phyloP scores from a whole-genome alignment of 306 rosid species.

The Inga leiocalycina region DNA sequence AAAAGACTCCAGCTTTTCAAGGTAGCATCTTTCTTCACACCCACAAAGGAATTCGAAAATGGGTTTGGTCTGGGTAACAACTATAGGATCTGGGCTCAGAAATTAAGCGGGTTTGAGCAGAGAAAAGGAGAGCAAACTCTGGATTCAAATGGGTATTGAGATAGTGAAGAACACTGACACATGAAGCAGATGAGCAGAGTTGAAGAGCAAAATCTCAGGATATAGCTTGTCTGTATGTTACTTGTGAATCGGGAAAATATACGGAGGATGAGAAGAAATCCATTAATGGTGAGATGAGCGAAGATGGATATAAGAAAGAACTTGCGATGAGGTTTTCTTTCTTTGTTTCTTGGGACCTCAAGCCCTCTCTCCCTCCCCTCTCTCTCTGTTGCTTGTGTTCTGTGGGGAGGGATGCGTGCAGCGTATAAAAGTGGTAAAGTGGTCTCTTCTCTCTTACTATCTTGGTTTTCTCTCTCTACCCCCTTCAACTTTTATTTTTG shows the following conservation, averaged over 20 bases:
- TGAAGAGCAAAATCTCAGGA: constrained; percentile 11
- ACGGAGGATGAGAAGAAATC: constrained; percentile 26
- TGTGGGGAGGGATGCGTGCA: constrained; percentile 88
- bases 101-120: constrained; percentile 27
- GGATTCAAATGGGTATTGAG: constrained; percentile 21
- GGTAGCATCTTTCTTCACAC: constrained; percentile 43
- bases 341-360: constrained; percentile 21
- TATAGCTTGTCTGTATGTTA: constrained; percentile 19
- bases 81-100: constrained; percentile 35
- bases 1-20: constrained; percentile 62
- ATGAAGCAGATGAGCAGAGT: constrained; percentile 22
- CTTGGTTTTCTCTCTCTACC: constrained; percentile 23
- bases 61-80: constrained; percentile 25
- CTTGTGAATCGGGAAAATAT: not conserved
- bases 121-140: not conserved
- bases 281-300: constrained; percentile 35
- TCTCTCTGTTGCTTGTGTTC: constrained; percentile 63
- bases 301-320: constrained; percentile 6
- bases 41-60: constrained; percentile 38
- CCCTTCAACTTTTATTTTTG: not conserved
- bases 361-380: constrained; percentile 28
- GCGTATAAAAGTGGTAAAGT: constrained; percentile 96
- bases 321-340: constrained; percentile 23
- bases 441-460: constrained; percentile 26
- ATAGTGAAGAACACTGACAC: constrained; percentile 28